Conservation (phyloP, 2,329 filamentous ascomycete genomes). For the Kalmusia sp. region DNA sequence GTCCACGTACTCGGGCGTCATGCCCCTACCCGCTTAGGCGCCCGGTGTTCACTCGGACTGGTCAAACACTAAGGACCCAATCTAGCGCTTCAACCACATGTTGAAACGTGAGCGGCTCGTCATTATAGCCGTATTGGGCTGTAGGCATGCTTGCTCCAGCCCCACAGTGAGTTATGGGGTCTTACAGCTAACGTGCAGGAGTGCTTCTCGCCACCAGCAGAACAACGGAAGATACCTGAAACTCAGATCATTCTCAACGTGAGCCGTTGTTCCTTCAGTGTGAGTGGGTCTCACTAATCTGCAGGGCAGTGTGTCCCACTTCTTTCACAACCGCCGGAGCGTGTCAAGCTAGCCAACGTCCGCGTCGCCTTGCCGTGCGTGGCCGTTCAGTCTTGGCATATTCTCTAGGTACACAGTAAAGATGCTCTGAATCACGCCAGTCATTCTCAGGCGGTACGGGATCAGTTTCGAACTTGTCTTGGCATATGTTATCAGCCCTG, state of each 20-base stretch:
- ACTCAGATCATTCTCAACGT: neutral
- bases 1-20: neutral
- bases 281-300: neutral
- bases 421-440: neutral
- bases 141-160: conserved; percentile 9
- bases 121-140: conserved; percentile 20
- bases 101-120: conserved; percentile 25
- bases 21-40: neutral
- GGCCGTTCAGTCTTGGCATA: conserved; percentile 21
- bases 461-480: neutral
- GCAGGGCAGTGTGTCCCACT: neutral
- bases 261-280: neutral
- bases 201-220: neutral
- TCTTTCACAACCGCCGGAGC: neutral
- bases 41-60: conserved; percentile 14
- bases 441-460: neutral
- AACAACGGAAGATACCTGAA: neutral
- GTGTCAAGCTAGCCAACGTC: conserved; percentile 31
- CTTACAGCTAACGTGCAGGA: neutral
- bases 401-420: neutral
- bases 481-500: neutral
- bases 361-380: conserved; percentile 34
- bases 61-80: conserved; percentile 10
- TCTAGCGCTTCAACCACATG: neutral
- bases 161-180: conserved; percentile 8